Evolutionary conservation across 768 basidiomycete genomes (phyloP).

Genomic region (Macrolepiota fuliginosa): DNA sequence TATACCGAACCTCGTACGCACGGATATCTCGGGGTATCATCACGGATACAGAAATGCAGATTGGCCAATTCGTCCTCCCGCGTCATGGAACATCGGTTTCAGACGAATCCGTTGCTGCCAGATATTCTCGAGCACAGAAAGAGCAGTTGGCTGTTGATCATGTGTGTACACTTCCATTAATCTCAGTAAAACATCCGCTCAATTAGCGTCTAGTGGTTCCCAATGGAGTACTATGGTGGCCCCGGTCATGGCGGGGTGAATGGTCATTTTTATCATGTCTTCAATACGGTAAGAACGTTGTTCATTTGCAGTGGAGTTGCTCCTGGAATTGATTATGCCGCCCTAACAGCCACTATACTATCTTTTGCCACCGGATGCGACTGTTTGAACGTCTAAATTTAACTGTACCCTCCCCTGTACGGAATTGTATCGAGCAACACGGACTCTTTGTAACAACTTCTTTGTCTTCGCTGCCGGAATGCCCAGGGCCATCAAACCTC

Average conservation of each 20-base stretch:
- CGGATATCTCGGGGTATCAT: slow-evolving; percentile 80
- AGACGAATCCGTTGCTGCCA: slow-evolving; percentile 58
- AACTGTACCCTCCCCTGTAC: not conserved
- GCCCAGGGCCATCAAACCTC: not conserved
- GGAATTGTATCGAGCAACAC: not conserved
- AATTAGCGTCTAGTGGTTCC: slow-evolving; percentile 60
- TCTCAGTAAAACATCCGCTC: not conserved
- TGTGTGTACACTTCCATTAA: slow-evolving; percentile 36
- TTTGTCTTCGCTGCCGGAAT: not conserved
- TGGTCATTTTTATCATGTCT: slow-evolving; percentile 78
- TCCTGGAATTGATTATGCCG: not conserved
- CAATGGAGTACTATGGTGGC: slow-evolving; percentile 64
- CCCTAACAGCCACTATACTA: slow-evolving; percentile 37
- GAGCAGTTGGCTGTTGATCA: slow-evolving; percentile 63
- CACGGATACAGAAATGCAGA: slow-evolving; percentile 88
- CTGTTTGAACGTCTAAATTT: slow-evolving; percentile 1
- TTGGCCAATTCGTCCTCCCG: slow-evolving; percentile 82
- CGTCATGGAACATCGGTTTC: slow-evolving; percentile 47
- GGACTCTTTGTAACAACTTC: not conserved
- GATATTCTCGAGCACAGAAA: slow-evolving; percentile 67
- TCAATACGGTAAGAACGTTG: slow-evolving; percentile 52
- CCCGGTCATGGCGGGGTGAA: slow-evolving; percentile 53
- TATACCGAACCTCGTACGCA: slow-evolving; percentile 80
- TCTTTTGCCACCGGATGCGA: slow-evolving; percentile 31
- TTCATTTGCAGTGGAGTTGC: not conserved